Base-by-base conservation (phyloP, 805 yeast species). In the Naumovozyma baii region DNA sequence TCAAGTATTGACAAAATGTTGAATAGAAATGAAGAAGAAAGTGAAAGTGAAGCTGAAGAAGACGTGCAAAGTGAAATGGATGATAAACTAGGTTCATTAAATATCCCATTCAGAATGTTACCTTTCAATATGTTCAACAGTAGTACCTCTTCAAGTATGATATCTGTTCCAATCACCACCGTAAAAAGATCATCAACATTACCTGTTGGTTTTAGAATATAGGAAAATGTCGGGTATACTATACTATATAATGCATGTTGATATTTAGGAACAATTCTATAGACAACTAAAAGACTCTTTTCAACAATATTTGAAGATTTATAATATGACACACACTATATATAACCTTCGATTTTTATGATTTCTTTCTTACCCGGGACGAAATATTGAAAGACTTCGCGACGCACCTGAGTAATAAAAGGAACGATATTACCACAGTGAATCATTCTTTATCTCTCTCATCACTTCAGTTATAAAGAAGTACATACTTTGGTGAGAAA, bases 121-220 rank as follows among this genome's bases (percentile, higher is more conserved):
- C 26, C 26, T 22, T 22, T 22, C 26, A 22, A 22, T 22, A 22
- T 22, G 26, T 22, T 22, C 10, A 10, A 22, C 26, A 22, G 10
- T 22, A 22, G 26, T 22, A 22, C 9, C 7, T 22, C 26, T 10
- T 22, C 26, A 7, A 22, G 26, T 10, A 22, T 22, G 26, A 22
- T 22, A 22, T 49, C 56, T 2, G 36, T 54, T 5, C 43, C 50
- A 3, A 32, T 40, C 14, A 33, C 37, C 8, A 34, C 45, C 7
- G 54, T 59, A 2, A 50, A 41, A 26, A 49, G 63, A 38, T 54
- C 61, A 1, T 42, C 57, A 25, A 59, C 62, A 3, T 38, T 57
- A 14, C 63, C 63, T 4, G 46, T 56, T 9, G 55, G 60, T n/a
- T 42, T 58, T 25, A 54, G 47, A 22, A 47, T 57, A 4, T 57